These are phyloP conservation scores for Neonectria punicea DNA, from an alignment of 2,329 filamentous ascomycete species.

Conservation along the genomic window DNA sequence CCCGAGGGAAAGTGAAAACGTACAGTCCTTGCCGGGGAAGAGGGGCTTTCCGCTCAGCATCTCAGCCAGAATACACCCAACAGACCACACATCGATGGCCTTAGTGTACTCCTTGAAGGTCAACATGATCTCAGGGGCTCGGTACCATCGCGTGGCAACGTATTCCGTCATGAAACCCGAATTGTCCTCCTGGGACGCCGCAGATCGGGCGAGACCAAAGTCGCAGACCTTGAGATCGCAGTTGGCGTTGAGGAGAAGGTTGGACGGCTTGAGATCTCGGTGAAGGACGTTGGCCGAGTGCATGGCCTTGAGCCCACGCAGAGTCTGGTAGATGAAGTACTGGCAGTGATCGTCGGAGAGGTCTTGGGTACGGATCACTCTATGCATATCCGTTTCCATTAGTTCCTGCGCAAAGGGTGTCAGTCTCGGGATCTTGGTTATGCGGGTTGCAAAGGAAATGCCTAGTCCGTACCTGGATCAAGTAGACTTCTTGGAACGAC, in stretches of 20 bases:
- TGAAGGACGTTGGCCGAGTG: slow-evolving; percentile 98
- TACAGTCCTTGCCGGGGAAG: slow-evolving; percentile 98
- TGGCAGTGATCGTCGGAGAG: slow-evolving; percentile 99
- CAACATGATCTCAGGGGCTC: slow-evolving; percentile 99
- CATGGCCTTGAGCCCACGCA: slow-evolving; percentile 98
- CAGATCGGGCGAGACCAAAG: slow-evolving; percentile 94
- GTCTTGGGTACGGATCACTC: slow-evolving; percentile 98
- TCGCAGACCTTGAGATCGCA: slow-evolving; percentile 99
- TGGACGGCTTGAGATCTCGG: slow-evolving; percentile 96
- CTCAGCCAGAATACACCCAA: slow-evolving; percentile 96
- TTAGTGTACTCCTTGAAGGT: slow-evolving; percentile 99
- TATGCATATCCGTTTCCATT: slow-evolving; percentile 99
- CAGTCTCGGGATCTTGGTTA: slow-evolving; percentile 5
- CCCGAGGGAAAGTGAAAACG: slow-evolving; percentile 49
- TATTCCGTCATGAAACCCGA: slow-evolving; percentile 99
- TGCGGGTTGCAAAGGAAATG: background rate
- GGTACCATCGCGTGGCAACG: slow-evolving; percentile 98
- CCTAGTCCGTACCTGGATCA: slow-evolving; percentile 81
- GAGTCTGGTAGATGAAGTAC: slow-evolving; percentile 99
- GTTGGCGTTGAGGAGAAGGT: slow-evolving; percentile 96
- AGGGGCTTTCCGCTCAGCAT: slow-evolving; percentile 99
- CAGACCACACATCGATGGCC: slow-evolving; percentile 99
- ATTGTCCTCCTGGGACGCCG: slow-evolving; percentile 97
- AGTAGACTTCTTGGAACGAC: slow-evolving; percentile 95
- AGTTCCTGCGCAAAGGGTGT: slow-evolving; percentile 72